A percentile compares a stretch with the other conserved stretches of the same genome.
These are phyloP conservation scores for Podila verticillata DNA, from an alignment of 192 early-diverging fungal species.

Conservation along the genomic window DNA sequence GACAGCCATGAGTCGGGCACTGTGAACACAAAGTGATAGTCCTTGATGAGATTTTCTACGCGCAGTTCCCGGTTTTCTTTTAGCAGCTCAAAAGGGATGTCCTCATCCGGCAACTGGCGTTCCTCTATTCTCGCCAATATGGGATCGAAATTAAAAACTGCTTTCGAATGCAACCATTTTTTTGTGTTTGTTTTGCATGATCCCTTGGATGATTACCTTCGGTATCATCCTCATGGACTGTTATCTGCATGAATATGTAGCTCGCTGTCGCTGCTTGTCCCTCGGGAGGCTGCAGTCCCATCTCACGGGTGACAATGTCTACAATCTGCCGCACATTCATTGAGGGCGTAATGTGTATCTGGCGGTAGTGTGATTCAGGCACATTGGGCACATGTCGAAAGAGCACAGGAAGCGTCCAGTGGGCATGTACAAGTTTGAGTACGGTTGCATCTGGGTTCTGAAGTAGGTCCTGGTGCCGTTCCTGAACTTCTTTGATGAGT, in stretches of 20 bases:
- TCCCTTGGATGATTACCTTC: slow-evolving; percentile 24
- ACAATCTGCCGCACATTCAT: slow-evolving; percentile 37
- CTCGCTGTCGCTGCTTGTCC: slow-evolving; percentile 3
- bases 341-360: slow-evolving; percentile 25
- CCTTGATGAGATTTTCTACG: slow-evolving; percentile 37
- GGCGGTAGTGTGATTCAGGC: slow-evolving; percentile 39
- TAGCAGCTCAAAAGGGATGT: slow-evolving; percentile 33
- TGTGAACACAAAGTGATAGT: slow-evolving; percentile 45
- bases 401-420: slow-evolving; percentile 32
- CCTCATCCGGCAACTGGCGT: slow-evolving; percentile 36
- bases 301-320: slow-evolving; percentile 32
- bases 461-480: slow-evolving; percentile 36
- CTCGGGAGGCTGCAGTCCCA: slow-evolving; percentile 36
- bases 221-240: slow-evolving; percentile 24
- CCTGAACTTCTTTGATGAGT: slow-evolving; percentile 34
- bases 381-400: slow-evolving; percentile 48
- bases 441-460: slow-evolving; percentile 31
- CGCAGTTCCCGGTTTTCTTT: slow-evolving; percentile 35
- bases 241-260: slow-evolving; percentile 35
- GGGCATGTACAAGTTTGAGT: slow-evolving; percentile 38
- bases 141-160: not conserved
- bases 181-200: not conserved
- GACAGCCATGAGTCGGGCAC: slow-evolving; percentile 50
- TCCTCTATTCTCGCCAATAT: slow-evolving; percentile 10
- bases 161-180: not conserved